Evolutionary conservation across 2,329 filamentous ascomycete species (phyloP).

Genomic region (Claviceps monticola): DNA sequence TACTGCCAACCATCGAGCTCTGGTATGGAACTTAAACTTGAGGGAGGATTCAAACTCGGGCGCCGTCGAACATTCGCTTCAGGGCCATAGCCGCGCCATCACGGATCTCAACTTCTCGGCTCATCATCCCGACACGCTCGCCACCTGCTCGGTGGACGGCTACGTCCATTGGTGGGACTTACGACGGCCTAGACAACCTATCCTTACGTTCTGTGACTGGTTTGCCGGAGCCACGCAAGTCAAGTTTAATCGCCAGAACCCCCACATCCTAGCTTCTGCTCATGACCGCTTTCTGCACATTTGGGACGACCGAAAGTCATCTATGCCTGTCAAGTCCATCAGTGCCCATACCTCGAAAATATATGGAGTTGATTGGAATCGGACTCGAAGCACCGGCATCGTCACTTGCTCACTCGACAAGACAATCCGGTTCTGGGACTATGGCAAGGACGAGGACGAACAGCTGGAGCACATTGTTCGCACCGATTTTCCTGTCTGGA

Average conservation of each 20-base stretch:
- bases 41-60: constrained; percentile 56
- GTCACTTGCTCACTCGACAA: constrained; percentile 84
- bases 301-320: constrained; percentile 76
- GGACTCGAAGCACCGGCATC: constrained; percentile 55
- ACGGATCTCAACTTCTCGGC: constrained; percentile 95
- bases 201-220: constrained; percentile 79
- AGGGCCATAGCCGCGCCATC: constrained; percentile 73
- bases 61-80: constrained; percentile 73
- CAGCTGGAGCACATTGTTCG: constrained; percentile 62
- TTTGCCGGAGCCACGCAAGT: constrained; percentile 88
- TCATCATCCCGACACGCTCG: constrained; percentile 76
- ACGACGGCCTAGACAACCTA: constrained; percentile 57
- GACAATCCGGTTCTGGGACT: constrained; percentile 91
- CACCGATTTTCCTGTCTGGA: constrained; percentile 79
- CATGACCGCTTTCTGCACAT: constrained; percentile 80
- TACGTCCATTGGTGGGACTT: constrained; percentile 91
- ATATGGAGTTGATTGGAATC: constrained; percentile 90
- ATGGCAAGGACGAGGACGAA: constrained; percentile 45
- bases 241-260: constrained; percentile 81
- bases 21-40: constrained; percentile 85
- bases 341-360: constrained; percentile 86
- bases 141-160: constrained; percentile 84
- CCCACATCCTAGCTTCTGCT: constrained; percentile 78
- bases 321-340: constrained; percentile 68
- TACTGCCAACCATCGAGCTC: constrained; percentile 84